Conservation (phyloP, 176 grass and related monocot species). For the Musa acuminata region DNA sequence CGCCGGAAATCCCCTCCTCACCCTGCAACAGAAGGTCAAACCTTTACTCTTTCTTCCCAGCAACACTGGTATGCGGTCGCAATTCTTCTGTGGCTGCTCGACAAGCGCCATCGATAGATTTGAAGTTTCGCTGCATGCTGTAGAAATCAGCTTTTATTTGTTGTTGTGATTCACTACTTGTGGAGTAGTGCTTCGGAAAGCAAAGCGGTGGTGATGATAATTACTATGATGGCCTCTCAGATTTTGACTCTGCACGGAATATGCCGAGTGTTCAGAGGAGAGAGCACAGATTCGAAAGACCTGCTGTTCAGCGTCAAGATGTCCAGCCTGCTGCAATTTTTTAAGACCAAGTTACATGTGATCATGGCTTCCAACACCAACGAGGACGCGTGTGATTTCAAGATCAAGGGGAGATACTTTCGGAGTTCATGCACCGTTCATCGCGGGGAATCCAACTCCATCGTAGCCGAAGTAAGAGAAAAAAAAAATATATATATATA, state of each 20-base stretch:
- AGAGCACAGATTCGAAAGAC: constrained; percentile 30
- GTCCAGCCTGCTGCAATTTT: background rate
- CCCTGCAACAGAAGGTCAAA: constrained; percentile 26
- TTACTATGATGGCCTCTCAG: constrained; percentile 13
- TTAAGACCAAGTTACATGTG: background rate
- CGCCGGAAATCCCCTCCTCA: constrained; percentile 26
- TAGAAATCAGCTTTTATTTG: background rate
- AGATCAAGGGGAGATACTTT: background rate
- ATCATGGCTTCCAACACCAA: background rate
- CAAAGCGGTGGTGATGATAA: background rate
- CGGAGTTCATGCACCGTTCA: background rate
- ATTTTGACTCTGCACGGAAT: background rate
- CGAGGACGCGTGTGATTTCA: background rate
- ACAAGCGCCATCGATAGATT: too few relatives aligned
- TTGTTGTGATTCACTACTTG: too few relatives aligned
- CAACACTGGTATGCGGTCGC: background rate
- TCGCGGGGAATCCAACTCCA: background rate
- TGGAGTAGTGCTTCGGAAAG: too few relatives aligned
- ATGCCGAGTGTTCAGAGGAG: constrained; percentile 41
- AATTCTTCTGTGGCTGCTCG: too few relatives aligned
- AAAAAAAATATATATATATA: too few relatives aligned
- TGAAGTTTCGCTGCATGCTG: too few relatives aligned
- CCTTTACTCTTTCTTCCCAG: too few relatives aligned
- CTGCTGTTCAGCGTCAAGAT: constrained; percentile 38
- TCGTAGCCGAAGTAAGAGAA: too few relatives aligned